phyloP scores from a whole-genome alignment of 495 filamentous ascomycete species.

The Entonaema liquescens region DNA sequence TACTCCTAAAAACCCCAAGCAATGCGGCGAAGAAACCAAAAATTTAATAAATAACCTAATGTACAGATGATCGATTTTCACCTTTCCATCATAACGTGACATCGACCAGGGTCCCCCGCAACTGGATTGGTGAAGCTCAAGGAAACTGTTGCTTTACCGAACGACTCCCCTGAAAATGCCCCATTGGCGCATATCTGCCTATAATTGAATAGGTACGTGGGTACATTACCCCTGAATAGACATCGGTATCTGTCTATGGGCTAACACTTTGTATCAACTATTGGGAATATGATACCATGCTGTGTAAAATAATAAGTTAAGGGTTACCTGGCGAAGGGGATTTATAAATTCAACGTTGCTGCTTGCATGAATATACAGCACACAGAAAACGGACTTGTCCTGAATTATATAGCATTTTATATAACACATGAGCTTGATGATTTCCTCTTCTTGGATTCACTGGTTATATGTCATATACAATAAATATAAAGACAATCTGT shows the following conservation, averaged over 20 bases:
- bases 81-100: conserved; percentile 41
- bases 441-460: background rate
- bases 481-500: too few relatives aligned
- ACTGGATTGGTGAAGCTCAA: conserved; percentile 31
- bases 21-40: background rate
- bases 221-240: background rate
- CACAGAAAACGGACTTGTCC: too few relatives aligned
- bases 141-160: conserved; percentile 4
- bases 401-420: background rate
- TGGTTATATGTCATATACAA: too few relatives aligned
- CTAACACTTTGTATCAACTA: background rate
- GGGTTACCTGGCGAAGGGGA: background rate
- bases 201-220: background rate
- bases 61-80: conserved; percentile 4
- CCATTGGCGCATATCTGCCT: conserved; percentile 5
- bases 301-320: background rate
- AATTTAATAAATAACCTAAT: conserved; percentile 4
- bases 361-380: background rate
- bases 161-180: background rate
- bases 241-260: background rate
- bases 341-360: background rate
- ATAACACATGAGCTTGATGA: background rate
- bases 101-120: conserved; percentile 39
- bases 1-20: background rate
- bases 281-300: background rate